Evolutionary conservation across 2,329 filamentous ascomycete genomes (phyloP).

Genomic region (Trichoderma koningii): DNA sequence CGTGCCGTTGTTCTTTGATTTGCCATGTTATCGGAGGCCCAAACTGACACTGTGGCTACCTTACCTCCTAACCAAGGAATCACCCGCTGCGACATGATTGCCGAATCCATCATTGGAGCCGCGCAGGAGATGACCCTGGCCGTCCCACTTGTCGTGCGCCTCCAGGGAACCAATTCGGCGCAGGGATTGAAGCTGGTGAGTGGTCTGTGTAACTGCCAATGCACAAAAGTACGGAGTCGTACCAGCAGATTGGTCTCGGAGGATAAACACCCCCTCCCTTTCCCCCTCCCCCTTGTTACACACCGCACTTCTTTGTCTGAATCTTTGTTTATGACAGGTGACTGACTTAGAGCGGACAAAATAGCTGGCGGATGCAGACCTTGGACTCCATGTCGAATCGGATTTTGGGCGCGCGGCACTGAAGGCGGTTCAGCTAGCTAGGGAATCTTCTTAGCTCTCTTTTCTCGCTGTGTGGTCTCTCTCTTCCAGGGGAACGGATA

Average conservation of each 20-base stretch:
- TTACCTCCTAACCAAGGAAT: slow-evolving; percentile 38
- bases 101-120: slow-evolving; percentile 50
- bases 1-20: neutral
- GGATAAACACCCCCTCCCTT: neutral
- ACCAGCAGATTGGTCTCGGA: slow-evolving; percentile 16
- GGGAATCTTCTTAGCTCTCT: neutral
- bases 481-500: no score
- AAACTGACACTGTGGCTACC: slow-evolving; percentile 31
- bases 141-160: slow-evolving; percentile 49
- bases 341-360: slow-evolving; percentile 4
- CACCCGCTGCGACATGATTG: slow-evolving; percentile 54
- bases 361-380: slow-evolving; percentile 41
- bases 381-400: slow-evolving; percentile 44
- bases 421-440: slow-evolving; percentile 41
- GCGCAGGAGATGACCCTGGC: slow-evolving; percentile 42
- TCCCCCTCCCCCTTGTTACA: neutral
- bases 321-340: slow-evolving; percentile 7
- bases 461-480: no score
- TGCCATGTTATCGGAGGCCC: neutral
- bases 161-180: slow-evolving; percentile 51
- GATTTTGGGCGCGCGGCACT: slow-evolving; percentile 43
- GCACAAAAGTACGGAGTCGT: neutral
- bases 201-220: slow-evolving; percentile 16
- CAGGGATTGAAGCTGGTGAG: slow-evolving; percentile 46
- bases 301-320: slow-evolving; percentile 11